These are phyloP conservation scores for Cytospora piceae DNA, from an alignment of 2,329 filamentous ascomycete species.

Conservation along the genomic window DNA sequence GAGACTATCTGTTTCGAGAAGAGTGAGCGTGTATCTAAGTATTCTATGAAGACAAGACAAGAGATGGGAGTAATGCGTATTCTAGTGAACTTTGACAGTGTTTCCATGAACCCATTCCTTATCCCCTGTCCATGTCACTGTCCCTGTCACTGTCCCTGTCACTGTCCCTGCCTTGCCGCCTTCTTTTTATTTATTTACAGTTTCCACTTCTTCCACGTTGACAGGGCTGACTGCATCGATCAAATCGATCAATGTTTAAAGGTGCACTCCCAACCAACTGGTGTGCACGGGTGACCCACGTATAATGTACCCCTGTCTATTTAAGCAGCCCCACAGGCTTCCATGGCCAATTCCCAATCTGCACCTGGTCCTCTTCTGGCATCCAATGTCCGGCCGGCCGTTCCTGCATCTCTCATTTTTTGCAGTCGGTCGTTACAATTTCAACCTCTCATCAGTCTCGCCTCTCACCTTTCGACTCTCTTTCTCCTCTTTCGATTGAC, in stretches of 20 bases:
- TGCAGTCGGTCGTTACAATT: constrained; percentile 1
- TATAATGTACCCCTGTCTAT: neutral
- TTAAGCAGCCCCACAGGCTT: constrained; percentile 13
- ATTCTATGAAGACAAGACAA: constrained; percentile 9
- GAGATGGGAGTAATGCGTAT: neutral
- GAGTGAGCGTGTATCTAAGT: constrained; percentile 1
- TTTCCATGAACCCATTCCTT: no score
- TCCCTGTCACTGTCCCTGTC: neutral
- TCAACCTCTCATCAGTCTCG: constrained; percentile 19
- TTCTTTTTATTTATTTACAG: neutral
- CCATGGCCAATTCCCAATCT: constrained; percentile 12
- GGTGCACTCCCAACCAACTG: neutral
- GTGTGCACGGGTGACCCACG: neutral
- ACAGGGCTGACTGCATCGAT: neutral
- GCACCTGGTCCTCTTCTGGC: constrained; percentile 11
- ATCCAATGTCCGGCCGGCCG: constrained; percentile 24
- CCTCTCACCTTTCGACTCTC: neutral
- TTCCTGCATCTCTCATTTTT: constrained; percentile 24
- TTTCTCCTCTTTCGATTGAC: neutral
- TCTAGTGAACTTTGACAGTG: neutral
- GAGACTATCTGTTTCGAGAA: constrained; percentile 15
- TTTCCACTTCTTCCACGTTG: neutral
- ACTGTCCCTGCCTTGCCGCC: neutral
- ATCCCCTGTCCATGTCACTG: neutral
- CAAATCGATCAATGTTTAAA: no score